phyloP scores from a whole-genome alignment of 129 eudicot genomes.

The Centella asiatica region DNA sequence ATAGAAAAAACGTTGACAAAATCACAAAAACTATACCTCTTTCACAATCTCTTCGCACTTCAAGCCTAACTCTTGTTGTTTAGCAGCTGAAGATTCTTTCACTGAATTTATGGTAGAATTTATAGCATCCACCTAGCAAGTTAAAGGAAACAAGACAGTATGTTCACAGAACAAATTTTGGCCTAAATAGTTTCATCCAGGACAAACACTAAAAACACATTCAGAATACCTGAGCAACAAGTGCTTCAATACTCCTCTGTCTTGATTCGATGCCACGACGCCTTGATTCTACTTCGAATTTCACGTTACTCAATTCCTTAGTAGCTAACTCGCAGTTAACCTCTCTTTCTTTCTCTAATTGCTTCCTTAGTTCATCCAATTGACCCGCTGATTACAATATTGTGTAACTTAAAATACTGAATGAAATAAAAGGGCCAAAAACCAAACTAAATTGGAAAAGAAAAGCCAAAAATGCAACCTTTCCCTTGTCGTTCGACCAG shows the following conservation, averaged over 20 bases:
- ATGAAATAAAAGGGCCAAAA: neutral
- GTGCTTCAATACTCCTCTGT: conserved; percentile 45
- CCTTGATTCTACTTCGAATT: conserved; percentile 57
- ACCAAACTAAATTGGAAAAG: conserved; percentile 1
- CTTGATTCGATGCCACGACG: conserved; percentile 43
- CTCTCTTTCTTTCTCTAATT: conserved; percentile 59
- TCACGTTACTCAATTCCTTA: conserved; percentile 59
- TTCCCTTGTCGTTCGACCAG: conserved; percentile 64
- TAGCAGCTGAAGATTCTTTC: conserved; percentile 53
- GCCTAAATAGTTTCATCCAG: neutral
- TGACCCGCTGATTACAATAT: conserved; percentile 39
- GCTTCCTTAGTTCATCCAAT: conserved; percentile 47
- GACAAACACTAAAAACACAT: neutral
- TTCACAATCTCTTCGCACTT: conserved; percentile 47
- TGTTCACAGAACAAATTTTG: neutral
- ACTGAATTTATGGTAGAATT: conserved; percentile 34
- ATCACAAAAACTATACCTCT: conserved; percentile 54
- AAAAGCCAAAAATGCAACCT: conserved; percentile 32
- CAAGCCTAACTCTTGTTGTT: conserved; percentile 33
- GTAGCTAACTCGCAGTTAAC: conserved; percentile 41
- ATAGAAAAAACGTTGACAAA: neutral
- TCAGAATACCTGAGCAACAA: conserved; percentile 54
- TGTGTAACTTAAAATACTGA: neutral
- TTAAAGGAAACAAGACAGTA: conserved; percentile 4
- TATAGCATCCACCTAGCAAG: conserved; percentile 54